A percentile compares a stretch with the other conserved stretches of the same genome.
Conservation (phyloP, 495 filamentous ascomycete species). For the Jackrogersella multiformis region DNA sequence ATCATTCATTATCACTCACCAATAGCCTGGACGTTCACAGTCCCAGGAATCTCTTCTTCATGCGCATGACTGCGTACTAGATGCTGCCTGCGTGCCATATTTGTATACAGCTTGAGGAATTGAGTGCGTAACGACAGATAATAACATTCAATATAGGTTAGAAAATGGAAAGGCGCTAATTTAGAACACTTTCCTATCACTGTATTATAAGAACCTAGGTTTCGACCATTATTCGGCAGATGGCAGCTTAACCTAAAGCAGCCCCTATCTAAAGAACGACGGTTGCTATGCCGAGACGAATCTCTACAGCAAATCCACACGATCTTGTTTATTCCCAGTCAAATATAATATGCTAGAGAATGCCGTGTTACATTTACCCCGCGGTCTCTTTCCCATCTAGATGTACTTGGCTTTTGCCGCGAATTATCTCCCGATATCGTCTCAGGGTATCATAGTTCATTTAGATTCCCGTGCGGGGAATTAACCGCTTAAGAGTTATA, state of each 20-base stretch:
- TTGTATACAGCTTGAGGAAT: background rate
- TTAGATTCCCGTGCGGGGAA: constrained; percentile 4
- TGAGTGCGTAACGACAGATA: background rate
- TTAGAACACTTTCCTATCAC: background rate
- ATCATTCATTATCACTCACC: constrained; percentile 25
- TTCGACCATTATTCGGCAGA: constrained; percentile 17
- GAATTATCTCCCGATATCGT: background rate
- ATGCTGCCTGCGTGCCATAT: constrained; percentile 18
- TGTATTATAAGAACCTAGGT: background rate
- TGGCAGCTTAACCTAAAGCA: constrained; percentile 1
- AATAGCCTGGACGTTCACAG: constrained; percentile 61
- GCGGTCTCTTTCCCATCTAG: constrained; percentile 7
- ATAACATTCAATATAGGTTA: background rate
- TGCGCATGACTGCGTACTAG: constrained; percentile 61
- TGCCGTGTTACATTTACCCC: constrained; percentile 32
- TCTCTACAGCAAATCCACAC: background rate
- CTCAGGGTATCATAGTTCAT: constrained; percentile 1
- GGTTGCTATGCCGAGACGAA: background rate
- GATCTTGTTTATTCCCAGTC: background rate
- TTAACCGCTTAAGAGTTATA: background rate
- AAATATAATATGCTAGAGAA: background rate
- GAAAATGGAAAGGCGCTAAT: background rate
- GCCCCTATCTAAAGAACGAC: too few relatives aligned
- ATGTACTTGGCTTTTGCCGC: constrained; percentile 3
- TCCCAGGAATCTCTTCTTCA: constrained; percentile 66